Base-by-base conservation (phyloP, 1,284 basidiomycete species). In the Melanopsichium pennsylvanicum region DNA sequence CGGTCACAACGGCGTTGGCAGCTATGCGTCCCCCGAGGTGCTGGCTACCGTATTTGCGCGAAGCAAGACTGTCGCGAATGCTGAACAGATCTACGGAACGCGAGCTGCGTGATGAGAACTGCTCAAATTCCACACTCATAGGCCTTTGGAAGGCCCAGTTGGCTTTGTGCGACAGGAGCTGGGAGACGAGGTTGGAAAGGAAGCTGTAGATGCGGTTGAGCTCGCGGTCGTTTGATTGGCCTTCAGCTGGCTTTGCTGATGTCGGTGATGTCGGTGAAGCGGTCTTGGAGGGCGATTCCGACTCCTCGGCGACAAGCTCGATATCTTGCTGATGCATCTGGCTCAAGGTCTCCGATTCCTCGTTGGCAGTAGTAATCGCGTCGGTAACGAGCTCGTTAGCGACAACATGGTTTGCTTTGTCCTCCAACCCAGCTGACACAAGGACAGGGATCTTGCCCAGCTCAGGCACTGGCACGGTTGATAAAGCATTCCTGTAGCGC, bases 81-180 rank as follows among this genome's bases (percentile, higher is more conserved):
- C 58, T 55, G 33, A 66, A 66, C 6, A 70, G 62, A 34, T 70
- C 68, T 35, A 70, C 62, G 18, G 52, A 48, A 5, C 59, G 41
- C n/a, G 66, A 69, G 47, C 45, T 51, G 42, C 58, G 59, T 12
- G 59, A 23, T 2, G 59, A 54, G 34, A 69, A 69, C 18, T 63
- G 66, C 39, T 69, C 55, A 27, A 69, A 62, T 16, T 63, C 66
- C 33, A 49, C 37, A 10, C 49, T 50, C 54, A 63, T 58, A 4
- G 61, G 56, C 5, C 61, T 45, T 29, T 69, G 55, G 40, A 70
- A 70, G 13, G 52, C 60, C 38, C 39, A 49, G 44, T 70, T 70
- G 52, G 60, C 47, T 25, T 58, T 61, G 58, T 71, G 68, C 35
- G 63, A 61, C 12, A 71, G 47, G 13, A 67, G 54, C 25, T 55